Evolutionary conservation across 2,329 filamentous ascomycete species (phyloP), one percentile per base, ranked within the genome.

Genomic region (Neurospora sp.): DNA sequence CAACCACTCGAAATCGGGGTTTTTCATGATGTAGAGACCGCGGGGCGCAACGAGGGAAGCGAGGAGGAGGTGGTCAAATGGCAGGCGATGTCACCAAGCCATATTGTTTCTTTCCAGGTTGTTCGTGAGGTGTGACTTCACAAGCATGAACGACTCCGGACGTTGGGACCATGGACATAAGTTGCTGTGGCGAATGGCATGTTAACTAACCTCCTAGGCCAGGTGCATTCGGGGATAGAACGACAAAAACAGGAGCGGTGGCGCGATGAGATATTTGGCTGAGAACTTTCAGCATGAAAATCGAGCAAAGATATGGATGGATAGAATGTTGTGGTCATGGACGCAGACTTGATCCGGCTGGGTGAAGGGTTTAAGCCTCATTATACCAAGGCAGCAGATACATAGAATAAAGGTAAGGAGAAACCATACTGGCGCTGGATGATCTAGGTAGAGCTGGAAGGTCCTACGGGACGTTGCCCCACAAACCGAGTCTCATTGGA

Each of bases 61-160:
- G 11, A 87, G 79, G 78, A 83, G 78, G 76, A 86, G 85, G 76
- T 87, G 84, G 75, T 86, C 84, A 70, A 83, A 81, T 4, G 85
- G 83, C 7, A 86, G 77, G 9, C 11, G 19, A 58, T 15, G 19
- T 58, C 23, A 58, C 46, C 1, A 1, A 58, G 6, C 23, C 46
- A 58, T 58, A 5, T 6, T 8, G 5, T 15, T 58, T 52, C 0
- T 43, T 43, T 43, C n/a, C 42, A 10, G 42, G 42, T 52, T 52
- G 19, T 52, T 52, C 2, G 0, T 52, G 19, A 52, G 19, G 4
- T 11, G 43, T 23, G 43, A 46, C 43, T 23, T 19, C 4, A 13
- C 9, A 13, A 46, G 2, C 43, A 19, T 46, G n/a, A 46, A 13
- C 43, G 1, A 23, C 0, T 23, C 0, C 19, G 19, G n/a, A 17